Conservation (phyloP, 495 filamentous ascomycete species). For the Xylaria longipes region DNA sequence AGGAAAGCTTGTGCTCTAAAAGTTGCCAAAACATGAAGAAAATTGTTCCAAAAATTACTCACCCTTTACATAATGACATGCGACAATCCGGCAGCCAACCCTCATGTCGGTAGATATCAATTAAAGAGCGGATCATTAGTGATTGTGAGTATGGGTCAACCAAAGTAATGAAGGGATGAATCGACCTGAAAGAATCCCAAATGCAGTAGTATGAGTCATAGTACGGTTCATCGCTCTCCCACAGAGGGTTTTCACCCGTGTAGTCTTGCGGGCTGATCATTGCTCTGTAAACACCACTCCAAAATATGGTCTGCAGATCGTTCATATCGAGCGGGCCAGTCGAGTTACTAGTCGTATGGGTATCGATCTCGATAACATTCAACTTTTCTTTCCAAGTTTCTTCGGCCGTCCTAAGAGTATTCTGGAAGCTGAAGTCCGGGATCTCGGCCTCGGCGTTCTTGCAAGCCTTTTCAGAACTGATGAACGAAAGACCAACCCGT, state of each 20-base stretch:
- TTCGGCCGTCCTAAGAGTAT: constrained; percentile 55
- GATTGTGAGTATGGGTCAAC: constrained; percentile 68
- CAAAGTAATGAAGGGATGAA: constrained; percentile 69
- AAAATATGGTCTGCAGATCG: constrained; percentile 63
- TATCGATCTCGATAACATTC: constrained; percentile 56
- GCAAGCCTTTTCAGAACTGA: constrained; percentile 67
- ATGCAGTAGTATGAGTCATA: constrained; percentile 74
- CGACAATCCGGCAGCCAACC: constrained; percentile 71
- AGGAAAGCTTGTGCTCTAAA: too few species aligned
- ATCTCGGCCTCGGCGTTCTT: constrained; percentile 66
- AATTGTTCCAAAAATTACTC: too few species aligned
- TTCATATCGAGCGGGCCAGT: constrained; percentile 47
- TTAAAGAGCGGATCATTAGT: constrained; percentile 66
- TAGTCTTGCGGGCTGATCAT: constrained; percentile 75
- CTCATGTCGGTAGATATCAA: constrained; percentile 72
- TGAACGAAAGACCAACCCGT: constrained; percentile 68
- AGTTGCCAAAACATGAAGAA: too few species aligned
- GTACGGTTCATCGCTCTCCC: constrained; percentile 72
- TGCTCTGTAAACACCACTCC: constrained; percentile 68
- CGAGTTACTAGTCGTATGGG: constrained; percentile 51
- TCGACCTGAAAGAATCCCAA: constrained; percentile 73
- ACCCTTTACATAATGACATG: constrained; percentile 68
- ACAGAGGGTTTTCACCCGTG: constrained; percentile 75
- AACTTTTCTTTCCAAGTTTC: constrained; percentile 65
- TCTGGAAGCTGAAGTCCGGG: constrained; percentile 63